Evolutionary conservation across 768 basidiomycete species (phyloP).

Genomic region (Tubosaeta brunneosetosa): DNA sequence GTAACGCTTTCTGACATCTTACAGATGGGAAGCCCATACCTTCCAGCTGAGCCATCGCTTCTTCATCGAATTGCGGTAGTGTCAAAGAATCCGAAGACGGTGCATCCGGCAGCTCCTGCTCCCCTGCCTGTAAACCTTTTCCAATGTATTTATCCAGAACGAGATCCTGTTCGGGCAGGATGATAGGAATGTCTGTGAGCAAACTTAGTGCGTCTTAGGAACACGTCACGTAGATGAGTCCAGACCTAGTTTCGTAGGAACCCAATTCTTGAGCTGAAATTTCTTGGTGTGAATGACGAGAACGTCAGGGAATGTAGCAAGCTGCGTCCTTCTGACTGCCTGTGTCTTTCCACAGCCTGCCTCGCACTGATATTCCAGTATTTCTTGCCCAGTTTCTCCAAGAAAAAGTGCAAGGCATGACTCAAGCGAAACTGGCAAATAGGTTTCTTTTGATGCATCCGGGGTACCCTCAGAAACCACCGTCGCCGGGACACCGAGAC

Average conservation of each 20-base stretch:
- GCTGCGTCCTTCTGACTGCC: conserved; percentile 66
- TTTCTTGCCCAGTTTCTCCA: conserved; percentile 48
- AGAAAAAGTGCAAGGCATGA: conserved; percentile 56
- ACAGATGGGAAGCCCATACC: conserved; percentile 88
- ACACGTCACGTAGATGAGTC: neutral
- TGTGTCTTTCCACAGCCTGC: conserved; percentile 61
- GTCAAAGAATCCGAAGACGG: conserved; percentile 32
- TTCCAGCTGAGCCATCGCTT: conserved; percentile 70
- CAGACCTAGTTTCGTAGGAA: conserved; percentile 88
- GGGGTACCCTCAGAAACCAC: conserved; percentile 22
- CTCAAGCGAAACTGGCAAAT: conserved; percentile 55
- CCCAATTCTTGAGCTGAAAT: conserved; percentile 95
- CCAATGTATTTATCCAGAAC: conserved; percentile 63
- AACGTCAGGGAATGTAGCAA: conserved; percentile 85
- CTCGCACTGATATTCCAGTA: conserved; percentile 78
- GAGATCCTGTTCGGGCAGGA: conserved; percentile 60
- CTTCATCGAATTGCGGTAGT: conserved; percentile 67
- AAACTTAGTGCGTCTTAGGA: neutral
- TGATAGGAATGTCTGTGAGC: conserved; percentile 74
- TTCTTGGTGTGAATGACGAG: conserved; percentile 89
- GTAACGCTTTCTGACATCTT: conserved; percentile 84
- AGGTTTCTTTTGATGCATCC: conserved; percentile 46
- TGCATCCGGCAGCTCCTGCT: conserved; percentile 64
- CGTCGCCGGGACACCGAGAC: conserved; percentile 70
- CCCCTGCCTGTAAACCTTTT: conserved; percentile 62